A percentile compares a stretch with the other conserved stretches of the same genome.
phyloP scores from a whole-genome alignment of 495 filamentous ascomycete species.

The Articulospora tetracladia region DNA sequence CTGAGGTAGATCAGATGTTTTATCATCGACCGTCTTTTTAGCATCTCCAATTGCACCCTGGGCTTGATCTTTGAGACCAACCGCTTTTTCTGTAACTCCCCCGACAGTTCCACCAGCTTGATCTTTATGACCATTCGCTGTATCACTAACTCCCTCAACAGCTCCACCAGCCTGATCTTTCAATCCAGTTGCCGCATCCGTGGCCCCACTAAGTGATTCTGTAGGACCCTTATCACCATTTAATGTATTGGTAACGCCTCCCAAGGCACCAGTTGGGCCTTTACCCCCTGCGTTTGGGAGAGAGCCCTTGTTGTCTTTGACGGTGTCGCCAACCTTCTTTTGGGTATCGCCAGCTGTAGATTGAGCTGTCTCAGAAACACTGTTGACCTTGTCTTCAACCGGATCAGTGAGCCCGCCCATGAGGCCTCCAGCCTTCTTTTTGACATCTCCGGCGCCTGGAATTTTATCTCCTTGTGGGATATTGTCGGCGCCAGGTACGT shows the following conservation, averaged over 20 bases:
- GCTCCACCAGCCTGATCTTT: neutral
- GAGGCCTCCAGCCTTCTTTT: slow-evolving; percentile 1
- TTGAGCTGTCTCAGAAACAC: neutral
- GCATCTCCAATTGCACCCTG: neutral
- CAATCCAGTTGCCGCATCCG: neutral
- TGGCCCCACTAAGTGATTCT: neutral
- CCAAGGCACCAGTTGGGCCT: neutral
- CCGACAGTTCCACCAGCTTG: neutral
- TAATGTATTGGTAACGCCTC: neutral
- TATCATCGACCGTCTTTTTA: slow-evolving; percentile 1
- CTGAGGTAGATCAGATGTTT: neutral
- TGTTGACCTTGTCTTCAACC: neutral
- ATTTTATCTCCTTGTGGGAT: slow-evolving; percentile 5
- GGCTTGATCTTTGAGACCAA: neutral
- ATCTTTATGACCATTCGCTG: neutral
- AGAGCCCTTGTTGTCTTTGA: neutral
- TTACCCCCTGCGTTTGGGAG: neutral
- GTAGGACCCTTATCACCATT: neutral
- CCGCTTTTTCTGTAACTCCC: neutral
- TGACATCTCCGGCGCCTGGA: neutral
- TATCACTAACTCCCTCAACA: neutral
- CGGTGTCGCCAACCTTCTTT: slow-evolving; percentile 1
- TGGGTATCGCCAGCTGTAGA: neutral
- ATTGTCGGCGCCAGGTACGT: neutral
- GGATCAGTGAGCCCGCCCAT: neutral